Evolutionary conservation across 192 early-diverging fungal species (phyloP).

Genomic region (Dissophora ornata): DNA sequence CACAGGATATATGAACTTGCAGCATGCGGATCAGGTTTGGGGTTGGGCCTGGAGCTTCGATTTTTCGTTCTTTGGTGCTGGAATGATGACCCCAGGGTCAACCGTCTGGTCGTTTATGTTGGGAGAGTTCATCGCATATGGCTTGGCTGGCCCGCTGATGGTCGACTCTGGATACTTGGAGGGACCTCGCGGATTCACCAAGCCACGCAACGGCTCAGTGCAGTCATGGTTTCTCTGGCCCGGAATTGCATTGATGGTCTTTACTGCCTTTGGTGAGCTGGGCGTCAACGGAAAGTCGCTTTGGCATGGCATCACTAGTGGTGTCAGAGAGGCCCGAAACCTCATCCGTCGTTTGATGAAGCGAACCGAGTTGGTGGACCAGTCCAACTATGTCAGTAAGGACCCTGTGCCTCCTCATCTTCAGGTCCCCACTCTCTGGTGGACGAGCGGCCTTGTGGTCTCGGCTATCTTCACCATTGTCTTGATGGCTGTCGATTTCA

Average conservation of each 20-base stretch:
- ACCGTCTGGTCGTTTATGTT: slow-evolving; percentile 67
- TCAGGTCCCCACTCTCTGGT: slow-evolving; percentile 65
- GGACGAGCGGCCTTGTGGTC: slow-evolving; percentile 63
- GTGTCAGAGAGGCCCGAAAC: slow-evolving; percentile 31
- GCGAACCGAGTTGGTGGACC: slow-evolving; percentile 11
- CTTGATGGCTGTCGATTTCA: slow-evolving; percentile 66
- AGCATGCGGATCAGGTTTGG: slow-evolving; percentile 61
- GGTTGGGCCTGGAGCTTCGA: slow-evolving; percentile 63
- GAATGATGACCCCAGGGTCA: slow-evolving; percentile 69
- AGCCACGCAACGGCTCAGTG: slow-evolving; percentile 47
- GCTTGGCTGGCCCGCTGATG: slow-evolving; percentile 69
- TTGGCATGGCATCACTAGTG: slow-evolving; percentile 60
- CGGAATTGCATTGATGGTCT: slow-evolving; percentile 75
- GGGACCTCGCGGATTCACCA: slow-evolving; percentile 46
- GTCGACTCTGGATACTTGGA: slow-evolving; percentile 51
- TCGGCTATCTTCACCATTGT: slow-evolving; percentile 67
- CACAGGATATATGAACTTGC: slow-evolving; percentile 46
- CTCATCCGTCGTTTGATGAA: slow-evolving; percentile 29
- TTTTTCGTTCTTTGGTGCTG: slow-evolving; percentile 72
- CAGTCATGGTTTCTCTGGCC: slow-evolving; percentile 80
- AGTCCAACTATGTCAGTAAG: slow-evolving; percentile 55
- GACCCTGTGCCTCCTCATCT: slow-evolving; percentile 48
- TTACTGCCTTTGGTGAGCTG: slow-evolving; percentile 70
- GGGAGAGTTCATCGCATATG: slow-evolving; percentile 65
- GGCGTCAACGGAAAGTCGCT: slow-evolving; percentile 62